Evolutionary conservation across 208 protist genomes (phyloP), one percentile per base, ranked within the genome.

Genomic region (Wallacemonas rigidus): DNA sequence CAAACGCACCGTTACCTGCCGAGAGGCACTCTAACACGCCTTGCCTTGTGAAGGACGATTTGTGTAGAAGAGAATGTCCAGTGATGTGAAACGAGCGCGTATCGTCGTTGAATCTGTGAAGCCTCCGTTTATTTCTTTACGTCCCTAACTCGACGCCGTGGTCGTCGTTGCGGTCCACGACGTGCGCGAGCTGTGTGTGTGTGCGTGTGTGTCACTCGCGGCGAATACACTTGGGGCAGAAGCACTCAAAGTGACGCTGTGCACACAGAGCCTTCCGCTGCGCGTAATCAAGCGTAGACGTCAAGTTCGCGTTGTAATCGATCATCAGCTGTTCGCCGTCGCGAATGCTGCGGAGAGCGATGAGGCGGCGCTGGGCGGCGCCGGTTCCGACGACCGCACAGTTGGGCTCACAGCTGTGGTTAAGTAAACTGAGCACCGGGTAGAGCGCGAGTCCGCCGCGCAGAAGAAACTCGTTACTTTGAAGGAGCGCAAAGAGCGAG

Each of bases 391-490:
- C 80, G 4, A 94, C 35, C 3, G 76, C 79, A 74, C 88, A 92
- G 80, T 96, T 96, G 9, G 92, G 92, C 0, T 88, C 83, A 61
- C 92, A 96, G 78, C 92, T 96, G 81, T 96, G 92, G 57, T 96
- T 96, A 9, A 96, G 71, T 67, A 96, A 74, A 40, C 85, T 90
- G 26, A 94, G 75, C 17, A 76, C 69, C 3, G 85, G 77, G 69
- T 93, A 96, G 4, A 96, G 74, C 8, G 88, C 88, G 39, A 86
- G 71, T 12, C 88, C 88, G 38, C 81, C 82, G 1, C 69, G 54
- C 14, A 87, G 17, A 17, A 93, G 77, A 60, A 95, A 91, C 77
- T 96, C 89, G 79, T 96, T 96, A 12, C 86, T 94, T 70, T 95
- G 92, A 40, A 93, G 69, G 65, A 96, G 41, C 54, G 89, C 92